Base-by-base conservation (phyloP, 371 early-diverging fungal genomes). In the Rhizomucor pusillus region DNA sequence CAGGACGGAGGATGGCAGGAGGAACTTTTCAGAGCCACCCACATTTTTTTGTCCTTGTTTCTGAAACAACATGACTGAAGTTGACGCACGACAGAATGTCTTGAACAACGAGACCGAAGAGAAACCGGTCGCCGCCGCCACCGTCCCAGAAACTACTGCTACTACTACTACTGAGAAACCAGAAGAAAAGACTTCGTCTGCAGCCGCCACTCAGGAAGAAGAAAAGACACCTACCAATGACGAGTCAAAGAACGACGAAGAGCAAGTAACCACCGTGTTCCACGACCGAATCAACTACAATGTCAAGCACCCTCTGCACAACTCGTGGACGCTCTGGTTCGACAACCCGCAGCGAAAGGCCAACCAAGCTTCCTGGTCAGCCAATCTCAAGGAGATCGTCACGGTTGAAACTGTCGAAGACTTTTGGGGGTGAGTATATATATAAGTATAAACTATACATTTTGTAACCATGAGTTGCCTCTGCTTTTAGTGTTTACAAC, bases 281-380 rank as follows among this genome's bases (percentile, higher is more conserved):
- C 65, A 69, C 54, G 69, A 69, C 59, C 69, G 56, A 48, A 57
- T 77, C 36, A 73, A 90, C 70, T 94, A 86, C 68, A 90, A 88
- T 63, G 87, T 86, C 41, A 91, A 93, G 77, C 97, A 98, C 70
- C 91, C 91, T 50, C 86, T 97, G 35, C 84, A 95, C 71, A 77
- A 87, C 62, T 70, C 73, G 34, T 98, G 98, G 98, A 92, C 92
- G 18, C 75, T 98, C 53, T 98, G 95, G 95, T 98, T 90, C 69
- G 97, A 97, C 64, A 87, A 85, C 62, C 94, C 92, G 46, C 81
- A 77, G 57, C 85, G 84, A 69, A 91, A 92, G 71, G 81, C 88
- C 39, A 89, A 80, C 53, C 73, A 76, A 56, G 73, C 79, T 45
- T 90, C 83, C 60, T 99, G 98, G 99, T 87, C 89, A 16, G 88